Evolutionary conservation across 179 eudicot genomes (phyloP), one percentile per base, ranked within the genome.

Genomic region (Beta lomatogona): DNA sequence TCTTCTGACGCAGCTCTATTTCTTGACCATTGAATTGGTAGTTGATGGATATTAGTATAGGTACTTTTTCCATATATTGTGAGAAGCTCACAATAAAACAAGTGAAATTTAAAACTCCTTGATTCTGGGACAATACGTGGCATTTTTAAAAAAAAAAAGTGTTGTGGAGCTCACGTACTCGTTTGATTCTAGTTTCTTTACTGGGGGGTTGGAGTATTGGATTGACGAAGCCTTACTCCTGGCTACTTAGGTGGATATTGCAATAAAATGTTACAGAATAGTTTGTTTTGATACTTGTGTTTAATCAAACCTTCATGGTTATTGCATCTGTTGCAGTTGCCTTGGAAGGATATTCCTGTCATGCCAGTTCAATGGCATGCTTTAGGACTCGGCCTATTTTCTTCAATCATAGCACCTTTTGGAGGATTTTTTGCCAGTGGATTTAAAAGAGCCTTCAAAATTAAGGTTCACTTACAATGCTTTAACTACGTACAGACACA

Each of bases 391-490:
- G 98, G 99, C 68, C 89, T 94, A 52, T 96, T 96, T 70, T 92
- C 99, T 82, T 96, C 99, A 71, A 93, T 96, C 73, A 94, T 96
- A 68, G 99, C 99, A 75, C 99, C 99, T 84, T 96, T 96, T 83
- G 98, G 99, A 83, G 99, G 99, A 46, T 95, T 95, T 81, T 95
- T 95, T 45, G 99, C 99, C 0, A 95, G 99, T 77, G 99, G 98
- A 53, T 96, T 96, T 59, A 96, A 96, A 81, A 90, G 99, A 88
- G 99, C 99, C 75, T 96, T 96, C 87, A 96, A 96, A 83, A 91
- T 96, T 86, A 96, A 96, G 98, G 99, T 91, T 68, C 59, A 41
- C 57, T 86, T 21, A 45, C 61, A 44, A 67, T 44, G 22, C 73
- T 75, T 61, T 16, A 15, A 54, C 70, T 45, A 15, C 22, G 31